These are phyloP conservation scores for sorghum (Sorghum bicolor) DNA, from an alignment of 176 grass and related monocot species.

Conservation along the genomic window Sorghum_bicolor_NCBIv3 NC_012879.2:3203001-3203500, in stretches of 20 bases:
- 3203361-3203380: background rate
- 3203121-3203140: background rate
- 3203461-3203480: background rate
- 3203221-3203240: background rate
- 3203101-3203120: constrained; percentile 17
- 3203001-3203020: constrained; percentile 33
- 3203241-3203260: background rate
- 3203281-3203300: background rate
- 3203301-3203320: background rate
- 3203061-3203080: background rate
- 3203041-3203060: background rate
- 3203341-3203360: background rate
- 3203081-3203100: background rate
- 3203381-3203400: background rate
- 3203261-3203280: background rate
- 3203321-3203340: background rate
- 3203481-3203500: background rate
- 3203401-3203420: background rate
- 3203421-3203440: background rate
- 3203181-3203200: background rate
- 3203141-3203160: constrained; percentile 1
- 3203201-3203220: background rate
- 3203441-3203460: background rate
- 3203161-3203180: background rate
- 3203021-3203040: constrained; percentile 9